Evolutionary conservation across 108 stramenopile genomes (phyloP).

Genomic region (Skeletonema tropicum): DNA sequence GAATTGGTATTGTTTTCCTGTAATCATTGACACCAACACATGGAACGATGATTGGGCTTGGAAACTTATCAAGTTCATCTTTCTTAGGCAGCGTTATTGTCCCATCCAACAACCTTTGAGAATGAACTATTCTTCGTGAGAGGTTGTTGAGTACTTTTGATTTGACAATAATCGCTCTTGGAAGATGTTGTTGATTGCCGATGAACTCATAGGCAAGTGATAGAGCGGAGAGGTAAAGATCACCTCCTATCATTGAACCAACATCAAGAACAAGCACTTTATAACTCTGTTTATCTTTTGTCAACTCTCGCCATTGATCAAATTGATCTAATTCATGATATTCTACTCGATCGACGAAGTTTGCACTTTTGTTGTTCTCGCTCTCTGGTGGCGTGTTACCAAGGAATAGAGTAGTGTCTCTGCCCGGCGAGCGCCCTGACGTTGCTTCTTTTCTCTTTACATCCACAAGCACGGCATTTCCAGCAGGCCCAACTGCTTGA

Average conservation of each 20-base stretch:
- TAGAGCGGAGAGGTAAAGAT: constrained; percentile 51
- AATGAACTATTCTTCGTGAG: constrained; percentile 26
- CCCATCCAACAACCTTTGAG: constrained; percentile 17
- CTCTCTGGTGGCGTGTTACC: not conserved
- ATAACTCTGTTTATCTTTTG: constrained; percentile 38
- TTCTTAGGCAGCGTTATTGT: not conserved
- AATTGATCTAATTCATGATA: constrained; percentile 31
- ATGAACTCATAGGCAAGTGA: constrained; percentile 25
- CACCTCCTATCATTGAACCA: constrained; percentile 53
- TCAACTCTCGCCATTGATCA: constrained; percentile 30
- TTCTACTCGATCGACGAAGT: constrained; percentile 2
- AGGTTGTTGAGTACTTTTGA: constrained; percentile 39
- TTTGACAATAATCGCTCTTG: constrained; percentile 27
- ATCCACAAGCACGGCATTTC: constrained; percentile 42
- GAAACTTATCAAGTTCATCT: not conserved
- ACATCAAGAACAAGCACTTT: constrained; percentile 48
- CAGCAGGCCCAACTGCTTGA: not conserved
- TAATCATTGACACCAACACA: constrained; percentile 61
- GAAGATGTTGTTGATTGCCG: not conserved
- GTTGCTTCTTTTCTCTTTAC: constrained; percentile 48
- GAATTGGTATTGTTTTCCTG: constrained; percentile 41
- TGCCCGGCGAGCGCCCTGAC: not conserved
- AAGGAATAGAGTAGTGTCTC: constrained; percentile 2
- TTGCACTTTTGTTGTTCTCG: constrained; percentile 37
- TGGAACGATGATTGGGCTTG: constrained; percentile 28